Conservation (phyloP, 306 rosid species). For the Begonia peltatifolia region DNA sequence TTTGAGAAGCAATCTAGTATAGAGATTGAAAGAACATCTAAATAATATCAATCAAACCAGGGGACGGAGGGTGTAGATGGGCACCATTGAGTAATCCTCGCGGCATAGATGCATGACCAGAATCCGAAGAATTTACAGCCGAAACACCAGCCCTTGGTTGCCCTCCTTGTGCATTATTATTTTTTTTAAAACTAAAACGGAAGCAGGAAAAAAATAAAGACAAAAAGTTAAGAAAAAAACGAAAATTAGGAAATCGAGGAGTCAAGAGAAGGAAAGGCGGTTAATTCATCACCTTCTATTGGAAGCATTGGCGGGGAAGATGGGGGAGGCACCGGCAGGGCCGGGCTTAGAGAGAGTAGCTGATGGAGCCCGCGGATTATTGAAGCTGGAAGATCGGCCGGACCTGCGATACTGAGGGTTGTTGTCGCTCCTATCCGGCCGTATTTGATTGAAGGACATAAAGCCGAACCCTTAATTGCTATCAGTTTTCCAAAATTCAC, state of each 20-base stretch:
- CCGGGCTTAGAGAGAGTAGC: slow-evolving; percentile 48
- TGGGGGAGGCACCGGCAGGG: slow-evolving; percentile 55
- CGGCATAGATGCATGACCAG: slow-evolving; percentile 25
- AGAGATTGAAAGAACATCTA: too few relatives aligned
- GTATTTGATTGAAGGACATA: slow-evolving; percentile 99
- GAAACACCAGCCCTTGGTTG: slow-evolving; percentile 53
- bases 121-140: slow-evolving; percentile 37
- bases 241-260: background rate
- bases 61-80: slow-evolving; percentile 39
- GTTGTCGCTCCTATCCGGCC: slow-evolving; percentile 33
- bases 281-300: slow-evolving; percentile 33
- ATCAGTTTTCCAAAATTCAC: background rate
- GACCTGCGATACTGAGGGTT: slow-evolving; percentile 35
- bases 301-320: slow-evolving; percentile 42
- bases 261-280: too few relatives aligned
- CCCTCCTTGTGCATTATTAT: slow-evolving; percentile 74
- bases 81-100: slow-evolving; percentile 50
- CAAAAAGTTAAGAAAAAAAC: slow-evolving; percentile 1
- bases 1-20: too few relatives aligned
- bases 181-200: slow-evolving; percentile 50
- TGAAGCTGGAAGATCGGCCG: slow-evolving; percentile 57
- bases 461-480: slow-evolving; percentile 40
- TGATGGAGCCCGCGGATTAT: slow-evolving; percentile 51
- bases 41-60: slow-evolving; percentile 27
- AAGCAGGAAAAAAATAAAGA: background rate